phyloP scores from a whole-genome alignment of 2,329 filamentous ascomycete genomes.

The Cladosporium sphaerospermum region DNA sequence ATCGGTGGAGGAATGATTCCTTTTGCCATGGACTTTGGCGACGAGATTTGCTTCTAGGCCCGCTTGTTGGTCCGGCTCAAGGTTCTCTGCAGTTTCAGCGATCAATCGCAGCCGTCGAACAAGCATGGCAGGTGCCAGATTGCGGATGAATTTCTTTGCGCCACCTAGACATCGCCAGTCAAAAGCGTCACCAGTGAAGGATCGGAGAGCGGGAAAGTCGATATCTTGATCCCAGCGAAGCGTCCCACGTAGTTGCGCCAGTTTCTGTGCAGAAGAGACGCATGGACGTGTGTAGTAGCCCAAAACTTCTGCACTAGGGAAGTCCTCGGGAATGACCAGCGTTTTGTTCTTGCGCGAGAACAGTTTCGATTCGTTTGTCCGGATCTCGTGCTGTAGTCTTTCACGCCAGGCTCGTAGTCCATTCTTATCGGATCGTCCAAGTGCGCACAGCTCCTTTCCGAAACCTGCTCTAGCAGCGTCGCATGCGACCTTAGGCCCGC shows the following conservation, averaged over 20 bases:
- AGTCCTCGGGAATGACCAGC: conserved; percentile 69
- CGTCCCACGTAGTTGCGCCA: conserved; percentile 49
- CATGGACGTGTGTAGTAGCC: conserved; percentile 84
- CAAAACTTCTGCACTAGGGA: conserved; percentile 73
- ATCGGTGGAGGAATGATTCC: conserved; percentile 69
- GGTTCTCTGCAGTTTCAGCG: conserved; percentile 18
- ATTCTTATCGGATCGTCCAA: conserved; percentile 53
- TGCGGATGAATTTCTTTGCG: conserved; percentile 76
- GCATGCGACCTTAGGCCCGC: conserved; percentile 80
- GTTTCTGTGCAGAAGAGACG: conserved; percentile 58
- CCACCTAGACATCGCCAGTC: conserved; percentile 77
- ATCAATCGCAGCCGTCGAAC: conserved; percentile 49
- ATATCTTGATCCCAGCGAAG: conserved; percentile 59
- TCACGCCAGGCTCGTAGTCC: conserved; percentile 66
- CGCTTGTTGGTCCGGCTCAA: conserved; percentile 30
- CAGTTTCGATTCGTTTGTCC: conserved; percentile 73
- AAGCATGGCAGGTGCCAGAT: conserved; percentile 70
- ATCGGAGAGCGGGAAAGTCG: conserved; percentile 61
- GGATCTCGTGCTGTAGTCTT: conserved; percentile 65
- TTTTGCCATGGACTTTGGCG: conserved; percentile 58
- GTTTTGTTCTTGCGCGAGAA: conserved; percentile 72
- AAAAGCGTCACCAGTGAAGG: conserved; percentile 72
- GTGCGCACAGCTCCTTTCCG: conserved; percentile 64
- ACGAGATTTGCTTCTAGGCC: conserved; percentile 51
- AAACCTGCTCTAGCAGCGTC: conserved; percentile 87